phyloP scores from a whole-genome alignment of 805 yeast species.

The Jamesozyma rosinii region DNA sequence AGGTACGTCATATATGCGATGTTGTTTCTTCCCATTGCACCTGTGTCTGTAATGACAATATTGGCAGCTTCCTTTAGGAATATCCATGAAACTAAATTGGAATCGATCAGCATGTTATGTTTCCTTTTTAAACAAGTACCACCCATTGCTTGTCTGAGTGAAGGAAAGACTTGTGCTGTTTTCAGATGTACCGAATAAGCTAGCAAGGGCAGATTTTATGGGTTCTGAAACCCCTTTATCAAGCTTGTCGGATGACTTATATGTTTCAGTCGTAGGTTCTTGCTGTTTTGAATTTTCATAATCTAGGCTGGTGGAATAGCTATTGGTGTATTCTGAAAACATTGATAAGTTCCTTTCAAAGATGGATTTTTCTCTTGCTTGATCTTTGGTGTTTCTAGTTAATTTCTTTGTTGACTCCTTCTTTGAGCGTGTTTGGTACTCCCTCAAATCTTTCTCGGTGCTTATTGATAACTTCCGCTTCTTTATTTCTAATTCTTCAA shows the following conservation, averaged over 20 bases:
- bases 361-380: background rate
- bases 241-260: background rate
- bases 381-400: background rate
- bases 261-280: background rate
- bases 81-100: no score
- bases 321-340: conserved; percentile 14
- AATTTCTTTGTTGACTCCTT: background rate
- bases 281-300: background rate
- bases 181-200: background rate
- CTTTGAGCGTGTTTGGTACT: background rate
- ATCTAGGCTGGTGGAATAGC: conserved; percentile 1
- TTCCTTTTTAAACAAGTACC: background rate
- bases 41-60: no score
- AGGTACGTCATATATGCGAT: no score
- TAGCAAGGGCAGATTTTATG: background rate
- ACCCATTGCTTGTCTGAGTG: background rate
- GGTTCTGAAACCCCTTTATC: background rate
- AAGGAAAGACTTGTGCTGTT: no score
- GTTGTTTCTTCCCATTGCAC: no score
- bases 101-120: no score
- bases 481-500: background rate
- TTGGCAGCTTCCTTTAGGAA: no score
- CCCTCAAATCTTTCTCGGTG: conserved; percentile 1
- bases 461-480: background rate
- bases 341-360: background rate